These are phyloP conservation scores for Podospora pseudocomata DNA, from an alignment of 495 filamentous ascomycete genomes.

Conservation along the genomic window DNA sequence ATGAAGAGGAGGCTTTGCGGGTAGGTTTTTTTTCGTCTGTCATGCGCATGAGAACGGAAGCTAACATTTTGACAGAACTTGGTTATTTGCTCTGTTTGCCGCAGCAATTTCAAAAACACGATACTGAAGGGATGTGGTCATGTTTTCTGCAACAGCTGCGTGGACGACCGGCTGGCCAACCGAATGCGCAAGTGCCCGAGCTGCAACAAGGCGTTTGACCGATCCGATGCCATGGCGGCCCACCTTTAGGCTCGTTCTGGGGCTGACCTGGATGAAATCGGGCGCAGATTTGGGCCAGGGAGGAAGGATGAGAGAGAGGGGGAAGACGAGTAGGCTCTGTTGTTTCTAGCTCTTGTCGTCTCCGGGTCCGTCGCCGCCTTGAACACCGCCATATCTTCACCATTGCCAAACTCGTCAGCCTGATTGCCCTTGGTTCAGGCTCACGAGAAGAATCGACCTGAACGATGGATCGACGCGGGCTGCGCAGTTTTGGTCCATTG, in stretches of 20 bases:
- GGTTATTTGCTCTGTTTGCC: constrained; percentile 86
- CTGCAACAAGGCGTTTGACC: constrained; percentile 85
- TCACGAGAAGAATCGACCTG: background rate
- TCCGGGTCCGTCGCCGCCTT: background rate
- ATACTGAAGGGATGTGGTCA: constrained; percentile 93
- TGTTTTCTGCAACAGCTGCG: constrained; percentile 86
- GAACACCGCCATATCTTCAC: background rate
- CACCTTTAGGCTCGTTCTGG: constrained; percentile 30
- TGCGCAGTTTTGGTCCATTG: background rate
- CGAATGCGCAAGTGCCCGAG: constrained; percentile 93
- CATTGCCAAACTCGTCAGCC: background rate
- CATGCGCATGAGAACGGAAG: background rate
- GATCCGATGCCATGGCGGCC: constrained; percentile 75
- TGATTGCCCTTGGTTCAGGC: background rate
- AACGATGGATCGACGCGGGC: background rate
- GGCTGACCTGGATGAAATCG: background rate
- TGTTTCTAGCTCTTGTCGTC: background rate
- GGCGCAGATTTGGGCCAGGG: background rate
- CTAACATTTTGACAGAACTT: constrained; percentile 56
- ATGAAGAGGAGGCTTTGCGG: constrained; percentile 77
- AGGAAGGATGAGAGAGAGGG: too few relatives aligned
- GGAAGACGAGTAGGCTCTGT: too few relatives aligned
- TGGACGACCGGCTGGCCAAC: constrained; percentile 78
- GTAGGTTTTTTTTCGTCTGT: constrained; percentile 54
- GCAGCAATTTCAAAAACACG: constrained; percentile 87